phyloP scores from a whole-genome alignment of 2,329 filamentous ascomycete species.

The Venturia effusa region DNA sequence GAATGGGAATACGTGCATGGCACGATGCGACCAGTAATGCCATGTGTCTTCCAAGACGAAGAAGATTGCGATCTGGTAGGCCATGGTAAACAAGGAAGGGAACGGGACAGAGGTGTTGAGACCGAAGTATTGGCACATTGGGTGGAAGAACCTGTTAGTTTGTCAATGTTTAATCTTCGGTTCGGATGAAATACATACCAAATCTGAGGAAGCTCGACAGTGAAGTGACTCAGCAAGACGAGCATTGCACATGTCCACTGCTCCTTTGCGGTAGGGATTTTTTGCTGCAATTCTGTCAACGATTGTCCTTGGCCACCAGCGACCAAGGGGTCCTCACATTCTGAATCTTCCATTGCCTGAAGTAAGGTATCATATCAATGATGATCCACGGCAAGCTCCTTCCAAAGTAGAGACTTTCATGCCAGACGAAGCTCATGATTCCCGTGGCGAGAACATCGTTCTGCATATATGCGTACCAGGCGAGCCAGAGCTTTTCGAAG shows the following conservation, averaged over 20 bases:
- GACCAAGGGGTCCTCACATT: conserved; percentile 43
- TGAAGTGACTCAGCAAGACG: conserved; percentile 91
- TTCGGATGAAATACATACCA: conserved; percentile 44
- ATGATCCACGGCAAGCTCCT: conserved; percentile 85
- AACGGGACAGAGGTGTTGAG: conserved; percentile 84
- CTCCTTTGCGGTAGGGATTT: conserved; percentile 84
- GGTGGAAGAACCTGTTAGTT: conserved; percentile 68
- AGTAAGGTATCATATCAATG: conserved; percentile 75
- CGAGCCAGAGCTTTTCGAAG: conserved; percentile 80
- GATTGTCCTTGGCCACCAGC: background rate
- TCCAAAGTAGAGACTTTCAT: conserved; percentile 92
- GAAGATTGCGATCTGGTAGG: conserved; percentile 82
- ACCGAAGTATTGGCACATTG: conserved; percentile 84
- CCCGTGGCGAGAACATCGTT: conserved; percentile 95
- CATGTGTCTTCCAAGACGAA: conserved; percentile 94
- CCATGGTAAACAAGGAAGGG: conserved; percentile 75
- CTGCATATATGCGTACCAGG: conserved; percentile 97
- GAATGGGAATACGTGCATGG: conserved; percentile 75
- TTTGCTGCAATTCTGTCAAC: conserved; percentile 40
- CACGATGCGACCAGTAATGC: conserved; percentile 96
- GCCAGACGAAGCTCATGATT: conserved; percentile 94
- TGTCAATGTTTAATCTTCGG: background rate
- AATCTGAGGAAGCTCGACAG: conserved; percentile 95
- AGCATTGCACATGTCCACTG: conserved; percentile 91
- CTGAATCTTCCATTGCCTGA: conserved; percentile 93